Conservation (phyloP, 2,329 filamentous ascomycete genomes). For the Didymella pinodella region DNA sequence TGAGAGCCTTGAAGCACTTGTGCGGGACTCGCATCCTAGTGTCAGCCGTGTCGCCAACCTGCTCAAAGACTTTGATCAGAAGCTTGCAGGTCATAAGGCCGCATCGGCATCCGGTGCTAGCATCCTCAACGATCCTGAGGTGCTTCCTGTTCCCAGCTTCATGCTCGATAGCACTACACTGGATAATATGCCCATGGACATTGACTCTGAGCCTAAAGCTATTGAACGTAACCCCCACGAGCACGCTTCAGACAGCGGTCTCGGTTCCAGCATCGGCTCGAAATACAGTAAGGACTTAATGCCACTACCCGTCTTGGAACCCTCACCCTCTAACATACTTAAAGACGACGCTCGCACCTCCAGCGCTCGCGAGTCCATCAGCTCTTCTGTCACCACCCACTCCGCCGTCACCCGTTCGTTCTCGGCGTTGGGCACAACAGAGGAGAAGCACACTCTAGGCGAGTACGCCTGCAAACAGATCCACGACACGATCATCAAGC, state of each 20-base stretch:
- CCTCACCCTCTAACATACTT: constrained; percentile 43
- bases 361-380: constrained; percentile 46
- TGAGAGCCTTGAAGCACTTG: constrained; percentile 58
- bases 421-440: constrained; percentile 48
- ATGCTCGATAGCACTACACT: constrained; percentile 51
- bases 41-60: constrained; percentile 56
- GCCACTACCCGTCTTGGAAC: constrained; percentile 29
- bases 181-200: constrained; percentile 48
- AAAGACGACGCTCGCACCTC: constrained; percentile 47
- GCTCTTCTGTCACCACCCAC: constrained; percentile 49
- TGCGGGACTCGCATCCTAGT: constrained; percentile 52
- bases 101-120: constrained; percentile 42
- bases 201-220: constrained; percentile 52
- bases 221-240: constrained; percentile 59
- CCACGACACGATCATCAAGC: constrained; percentile 76
- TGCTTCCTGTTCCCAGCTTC: constrained; percentile 58
- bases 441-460: constrained; percentile 67
- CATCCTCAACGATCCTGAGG: constrained; percentile 58
- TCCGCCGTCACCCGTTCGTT: constrained; percentile 57
- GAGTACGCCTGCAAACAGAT: constrained; percentile 77
- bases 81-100: constrained; percentile 48
- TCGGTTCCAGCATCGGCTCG: constrained; percentile 78
- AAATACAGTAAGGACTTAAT: constrained; percentile 50
- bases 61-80: constrained; percentile 56
- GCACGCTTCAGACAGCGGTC: constrained; percentile 84